Base-by-base conservation (phyloP, 2,329 filamentous ascomycete genomes). In the Pezicula radicicola region DNA sequence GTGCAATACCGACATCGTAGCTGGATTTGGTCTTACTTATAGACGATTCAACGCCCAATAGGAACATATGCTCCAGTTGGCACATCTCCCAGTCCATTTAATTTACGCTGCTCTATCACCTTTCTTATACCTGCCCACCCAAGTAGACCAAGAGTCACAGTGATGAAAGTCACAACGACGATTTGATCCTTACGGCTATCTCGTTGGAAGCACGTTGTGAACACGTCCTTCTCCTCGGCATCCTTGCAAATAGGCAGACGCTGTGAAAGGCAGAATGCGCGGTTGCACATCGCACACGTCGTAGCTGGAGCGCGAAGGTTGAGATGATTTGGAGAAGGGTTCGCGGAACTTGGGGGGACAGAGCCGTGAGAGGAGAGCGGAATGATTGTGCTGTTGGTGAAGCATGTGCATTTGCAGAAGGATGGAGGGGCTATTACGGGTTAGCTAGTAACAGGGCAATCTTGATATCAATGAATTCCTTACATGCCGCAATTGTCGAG, bases 341-440 rank as follows among this genome's bases (percentile, higher is more conserved):
- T 57, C 8, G 60, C 49, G 15, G 52, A 48, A 16, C 39, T 57
- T 7, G 42, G 42, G 45, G 60, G 53, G 48, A 55, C 58, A 48
- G 62, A 60, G 53, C 52, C 60, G 56, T 58, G 65, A 53, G 55
- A 66, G 55, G 61, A 79, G 9, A 85, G 75, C 13, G 79, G 75
- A 63, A 87, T 84, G 62, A 87, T 84, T 58, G 82, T 86, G 74
- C 80, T 84, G 72, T 87, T 86, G 60, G 80, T 81, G 72, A 84
- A 84, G 72, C 83, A 87, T 60, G 81, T 86, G 71, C 83, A 87
- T 75, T 87, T 87, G 75, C 83, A 87, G 66, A 86, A 87, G 2
- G 79, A 81, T 16, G 81, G 82, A 41, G 81, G 77, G 30, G 78
- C 82, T 85, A 62, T 13, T 35, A 28, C n/a, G 19, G 49, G 57